Evolutionary conservation across 1,139 yeast species (phyloP).

Genomic region (Hyphopichia buzzinii): DNA sequence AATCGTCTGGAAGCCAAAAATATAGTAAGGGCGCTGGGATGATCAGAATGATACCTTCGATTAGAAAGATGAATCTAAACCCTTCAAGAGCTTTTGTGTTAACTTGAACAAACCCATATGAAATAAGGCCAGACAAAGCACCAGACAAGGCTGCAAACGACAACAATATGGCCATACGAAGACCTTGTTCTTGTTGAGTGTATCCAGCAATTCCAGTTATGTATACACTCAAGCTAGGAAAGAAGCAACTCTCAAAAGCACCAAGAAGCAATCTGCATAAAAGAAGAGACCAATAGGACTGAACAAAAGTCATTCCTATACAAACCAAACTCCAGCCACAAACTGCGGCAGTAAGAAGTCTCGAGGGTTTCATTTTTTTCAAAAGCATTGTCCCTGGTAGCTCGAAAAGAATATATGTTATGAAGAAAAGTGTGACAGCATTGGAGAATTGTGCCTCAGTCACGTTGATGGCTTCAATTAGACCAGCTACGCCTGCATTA

Average conservation of each 20-base stretch:
- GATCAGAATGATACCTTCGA: slow-evolving; percentile 28
- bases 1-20: slow-evolving; percentile 20
- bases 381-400: slow-evolving; percentile 15
- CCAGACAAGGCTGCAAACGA: slow-evolving; percentile 43
- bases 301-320: slow-evolving; percentile 16
- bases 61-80: slow-evolving; percentile 36
- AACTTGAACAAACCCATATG: slow-evolving; percentile 39
- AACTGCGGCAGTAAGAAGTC: slow-evolving; percentile 15
- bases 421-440: slow-evolving; percentile 18
- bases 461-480: slow-evolving; percentile 15
- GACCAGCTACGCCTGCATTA: slow-evolving; percentile 23
- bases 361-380: slow-evolving; percentile 14
- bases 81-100: slow-evolving; percentile 30
- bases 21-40: slow-evolving; percentile 24
- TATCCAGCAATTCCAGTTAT: slow-evolving; percentile 31
- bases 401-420: slow-evolving; percentile 19
- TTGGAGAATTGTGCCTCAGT: slow-evolving; percentile 16
- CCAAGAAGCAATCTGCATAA: slow-evolving; percentile 21
- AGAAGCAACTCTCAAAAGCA: slow-evolving; percentile 19
- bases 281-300: slow-evolving; percentile 14
- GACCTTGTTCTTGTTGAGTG: slow-evolving; percentile 39
- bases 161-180: slow-evolving; percentile 40
- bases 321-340: slow-evolving; percentile 19
- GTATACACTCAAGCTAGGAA: slow-evolving; percentile 39
- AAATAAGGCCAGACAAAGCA: slow-evolving; percentile 41